Percentiles rank a stretch among this genome's conserved stretches.
Conservation (phyloP, 2,329 filamentous ascomycete genomes). For the Trichoderma sp. region DNA sequence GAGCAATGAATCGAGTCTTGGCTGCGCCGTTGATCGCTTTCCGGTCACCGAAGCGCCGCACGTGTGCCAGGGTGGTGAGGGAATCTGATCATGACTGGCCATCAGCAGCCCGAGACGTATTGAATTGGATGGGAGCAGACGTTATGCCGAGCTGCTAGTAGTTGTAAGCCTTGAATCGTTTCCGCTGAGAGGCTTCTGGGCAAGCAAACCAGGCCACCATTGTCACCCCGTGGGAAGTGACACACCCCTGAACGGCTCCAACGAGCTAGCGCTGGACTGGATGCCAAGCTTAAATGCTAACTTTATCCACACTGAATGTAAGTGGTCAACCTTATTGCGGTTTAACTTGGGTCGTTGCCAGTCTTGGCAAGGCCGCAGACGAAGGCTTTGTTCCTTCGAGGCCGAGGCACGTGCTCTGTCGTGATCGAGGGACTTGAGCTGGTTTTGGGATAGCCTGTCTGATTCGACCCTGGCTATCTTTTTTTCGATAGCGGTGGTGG, state of each 20-base stretch:
- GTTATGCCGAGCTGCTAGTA: neutral
- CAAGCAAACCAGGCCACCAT: neutral
- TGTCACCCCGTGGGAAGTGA: neutral
- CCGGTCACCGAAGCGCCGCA: slow-evolving; percentile 10
- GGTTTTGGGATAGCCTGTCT: neutral
- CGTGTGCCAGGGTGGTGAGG: neutral
- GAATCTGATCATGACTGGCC: neutral
- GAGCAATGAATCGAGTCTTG: neutral
- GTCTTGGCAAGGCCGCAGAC: slow-evolving; percentile 3
- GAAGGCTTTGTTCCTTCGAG: neutral
- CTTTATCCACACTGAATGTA: neutral
- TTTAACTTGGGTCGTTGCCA: slow-evolving; percentile 11
- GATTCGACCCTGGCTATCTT: neutral
- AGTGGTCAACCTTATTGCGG: slow-evolving; percentile 16
- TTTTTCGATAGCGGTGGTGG: neutral
- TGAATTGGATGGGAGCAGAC: neutral
- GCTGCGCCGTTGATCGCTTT: neutral
- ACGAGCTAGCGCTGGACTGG: slow-evolving; percentile 1
- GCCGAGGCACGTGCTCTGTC: slow-evolving; percentile 15
- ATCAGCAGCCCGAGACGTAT: neutral
- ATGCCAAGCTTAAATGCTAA: slow-evolving; percentile 20
- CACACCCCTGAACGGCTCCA: neutral
- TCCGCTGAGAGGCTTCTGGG: neutral
- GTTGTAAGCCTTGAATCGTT: neutral
- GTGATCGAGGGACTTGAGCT: neutral